These are phyloP conservation scores for Phialophora chinensis DNA, from an alignment of 2,329 filamentous ascomycete species.

Conservation along the genomic window DNA sequence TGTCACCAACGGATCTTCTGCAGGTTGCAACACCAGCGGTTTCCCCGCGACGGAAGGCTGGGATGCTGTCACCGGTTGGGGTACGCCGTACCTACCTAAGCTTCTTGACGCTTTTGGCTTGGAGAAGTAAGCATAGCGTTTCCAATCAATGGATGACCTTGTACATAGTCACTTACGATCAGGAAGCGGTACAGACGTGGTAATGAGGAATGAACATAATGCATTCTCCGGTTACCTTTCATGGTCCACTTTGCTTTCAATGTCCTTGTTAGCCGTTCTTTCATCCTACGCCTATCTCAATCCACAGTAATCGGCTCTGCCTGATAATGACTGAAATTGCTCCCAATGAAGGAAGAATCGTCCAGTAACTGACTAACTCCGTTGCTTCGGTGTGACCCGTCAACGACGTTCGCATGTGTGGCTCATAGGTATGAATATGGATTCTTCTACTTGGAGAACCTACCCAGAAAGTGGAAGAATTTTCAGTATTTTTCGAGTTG, in stretches of 20 bases:
- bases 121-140: conserved; percentile 22
- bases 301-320: not conserved
- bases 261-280: not conserved
- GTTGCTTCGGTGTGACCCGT: no score
- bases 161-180: conserved; percentile 21
- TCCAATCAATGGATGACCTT: conserved; percentile 7
- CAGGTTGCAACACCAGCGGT: conserved; percentile 44
- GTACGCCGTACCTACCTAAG: conserved; percentile 41
- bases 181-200: conserved; percentile 6
- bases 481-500: no score
- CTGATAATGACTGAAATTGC: not conserved
- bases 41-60: conserved; percentile 44
- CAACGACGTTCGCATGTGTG: no score
- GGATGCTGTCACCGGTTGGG: conserved; percentile 46
- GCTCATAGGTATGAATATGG: no score
- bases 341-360: not conserved
- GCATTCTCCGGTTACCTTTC: conserved; percentile 6
- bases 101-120: conserved; percentile 33
- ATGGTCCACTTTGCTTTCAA: not conserved
- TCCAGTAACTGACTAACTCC: not conserved
- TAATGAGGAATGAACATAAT: conserved; percentile 22
- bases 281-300: conserved; percentile 4
- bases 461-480: no score
- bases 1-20: conserved; percentile 43
- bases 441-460: no score